phyloP scores from a whole-genome alignment of 1,284 basidiomycete species.

The Ganoderma sp. region DNA sequence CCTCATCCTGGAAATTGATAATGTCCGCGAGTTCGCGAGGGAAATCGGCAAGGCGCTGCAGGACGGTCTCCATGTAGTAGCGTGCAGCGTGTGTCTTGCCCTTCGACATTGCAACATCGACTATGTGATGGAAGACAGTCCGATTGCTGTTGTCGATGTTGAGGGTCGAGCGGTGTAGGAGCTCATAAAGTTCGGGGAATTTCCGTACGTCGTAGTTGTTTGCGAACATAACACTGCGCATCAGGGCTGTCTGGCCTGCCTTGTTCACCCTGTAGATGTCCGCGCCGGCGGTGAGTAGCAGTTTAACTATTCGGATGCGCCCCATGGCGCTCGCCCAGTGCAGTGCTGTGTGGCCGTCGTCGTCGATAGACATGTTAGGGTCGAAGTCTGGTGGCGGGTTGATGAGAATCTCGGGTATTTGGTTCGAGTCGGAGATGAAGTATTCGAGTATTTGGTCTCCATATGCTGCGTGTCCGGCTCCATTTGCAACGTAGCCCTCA shows the following conservation, averaged over 20 bases:
- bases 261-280: constrained; percentile 98
- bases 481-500: constrained; percentile 28
- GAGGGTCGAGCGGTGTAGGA: constrained; percentile 94
- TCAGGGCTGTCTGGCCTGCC: constrained; percentile 95
- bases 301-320: constrained; percentile 93
- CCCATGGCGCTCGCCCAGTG: constrained; percentile 99
- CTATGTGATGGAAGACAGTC: constrained; percentile 98
- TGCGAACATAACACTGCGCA: constrained; percentile 99
- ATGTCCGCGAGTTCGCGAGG: constrained; percentile 97
- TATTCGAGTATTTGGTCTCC: constrained; percentile 98
- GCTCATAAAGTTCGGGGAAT: constrained; percentile 97
- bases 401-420: constrained; percentile 89
- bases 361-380: constrained; percentile 96
- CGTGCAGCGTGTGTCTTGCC: constrained; percentile 97
- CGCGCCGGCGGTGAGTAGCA: constrained; percentile 92
- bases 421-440: constrained; percentile 97
- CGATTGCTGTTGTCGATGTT: constrained; percentile 99
- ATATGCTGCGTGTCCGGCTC: constrained; percentile 62
- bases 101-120: constrained; percentile 98
- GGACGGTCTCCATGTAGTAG: constrained; percentile 99
- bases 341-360: constrained; percentile 96
- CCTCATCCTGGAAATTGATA: constrained; percentile 99
- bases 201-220: constrained; percentile 99
- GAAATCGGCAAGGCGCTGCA: constrained; percentile 90
- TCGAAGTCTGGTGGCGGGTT: constrained; percentile 93